Evolutionary conservation across 495 filamentous ascomycete genomes (phyloP), one percentile per base, ranked within the genome.

Genomic region (Penicillium bovifimosum): DNA sequence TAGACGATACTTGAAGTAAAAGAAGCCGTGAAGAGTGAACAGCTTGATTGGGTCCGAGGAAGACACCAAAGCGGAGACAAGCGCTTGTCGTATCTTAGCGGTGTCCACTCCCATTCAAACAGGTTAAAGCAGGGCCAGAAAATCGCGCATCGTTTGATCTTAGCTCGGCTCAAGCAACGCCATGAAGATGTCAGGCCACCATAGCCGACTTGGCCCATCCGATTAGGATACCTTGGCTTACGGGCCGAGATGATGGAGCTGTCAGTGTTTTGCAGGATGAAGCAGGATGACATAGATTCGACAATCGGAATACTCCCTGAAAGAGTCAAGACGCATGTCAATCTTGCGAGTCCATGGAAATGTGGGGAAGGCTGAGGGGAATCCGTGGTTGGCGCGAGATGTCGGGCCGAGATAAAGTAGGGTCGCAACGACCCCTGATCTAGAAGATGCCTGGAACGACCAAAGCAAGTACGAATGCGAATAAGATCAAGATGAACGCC

Each of bases 91-190:
- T 31, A 20, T 35, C n/a, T 34, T 55, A 51, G 58, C 17, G 51
- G 38, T 38, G 50, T 39, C 38, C 55, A 53, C 59, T 59, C 17
- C 14, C 42, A 9, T 47, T 47, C 26, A 48, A 53, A 47, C 18
- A n/a, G 42, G 34, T 41, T 48, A 42, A 42, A 53, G 13, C 41
- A 14, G 17, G 5, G 7, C 36, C 2, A 26, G 41, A 58, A 62
- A 62, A 62, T 62, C 50, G 53, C 59, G 53, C 59, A 59, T 39
- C 18, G 1, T 47, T 47, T 28, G 48, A 48, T 41, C 28, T 38
- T 33, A 47, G 28, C 31, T 6, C 38, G 2, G 28, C 3, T 29
- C 24, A 8, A 29, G n/a, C 32, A 34, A 8, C 8, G n/a, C 20
- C 10, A 16, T 40, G n/a, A 9, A 50, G 28, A 42, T 11, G 39